phyloP scores from a whole-genome alignment of 2,329 filamentous ascomycete species.

The Calonectria hongkongensis region DNA sequence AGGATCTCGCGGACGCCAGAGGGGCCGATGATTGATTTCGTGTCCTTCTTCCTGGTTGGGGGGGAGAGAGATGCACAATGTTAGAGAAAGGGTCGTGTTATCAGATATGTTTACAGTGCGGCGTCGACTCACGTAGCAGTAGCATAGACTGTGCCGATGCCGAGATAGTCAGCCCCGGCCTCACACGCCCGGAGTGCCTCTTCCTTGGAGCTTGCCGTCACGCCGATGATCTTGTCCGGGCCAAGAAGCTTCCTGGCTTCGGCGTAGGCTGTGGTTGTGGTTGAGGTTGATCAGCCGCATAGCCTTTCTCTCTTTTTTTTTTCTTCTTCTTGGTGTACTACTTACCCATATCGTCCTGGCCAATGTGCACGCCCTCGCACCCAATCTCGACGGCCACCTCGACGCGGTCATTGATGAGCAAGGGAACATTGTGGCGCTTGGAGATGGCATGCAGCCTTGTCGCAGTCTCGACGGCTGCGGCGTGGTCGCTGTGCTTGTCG shows the following conservation, averaged over 20 bases:
- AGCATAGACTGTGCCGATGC: constrained; percentile 91
- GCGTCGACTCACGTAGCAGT: constrained; percentile 80
- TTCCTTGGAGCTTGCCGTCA: constrained; percentile 84
- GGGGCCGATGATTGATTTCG: constrained; percentile 78
- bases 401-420: constrained; percentile 94
- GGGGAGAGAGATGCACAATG: constrained; percentile 15
- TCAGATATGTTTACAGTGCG: neutral
- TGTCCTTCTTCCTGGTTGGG: constrained; percentile 83
- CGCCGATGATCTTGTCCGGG: constrained; percentile 87
- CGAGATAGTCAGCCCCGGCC: constrained; percentile 91
- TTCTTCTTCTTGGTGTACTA: constrained; percentile 26
- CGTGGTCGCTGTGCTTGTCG: constrained; percentile 89
- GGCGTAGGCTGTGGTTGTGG: constrained; percentile 48
- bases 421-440: constrained; percentile 79
- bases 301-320: neutral
- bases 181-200: constrained; percentile 84
- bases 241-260: constrained; percentile 84
- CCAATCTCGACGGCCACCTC: constrained; percentile 90
- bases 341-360: constrained; percentile 92
- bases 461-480: constrained; percentile 81
- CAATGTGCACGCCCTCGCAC: constrained; percentile 94
- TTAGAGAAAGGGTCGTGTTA: constrained; percentile 6
- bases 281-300: neutral
- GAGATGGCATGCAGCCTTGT: constrained; percentile 83
- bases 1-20: constrained; percentile 73